These are phyloP conservation scores for Stylosanthes scabra DNA, from an alignment of 331 rosid genomes.

Conservation along the genomic window DNA sequence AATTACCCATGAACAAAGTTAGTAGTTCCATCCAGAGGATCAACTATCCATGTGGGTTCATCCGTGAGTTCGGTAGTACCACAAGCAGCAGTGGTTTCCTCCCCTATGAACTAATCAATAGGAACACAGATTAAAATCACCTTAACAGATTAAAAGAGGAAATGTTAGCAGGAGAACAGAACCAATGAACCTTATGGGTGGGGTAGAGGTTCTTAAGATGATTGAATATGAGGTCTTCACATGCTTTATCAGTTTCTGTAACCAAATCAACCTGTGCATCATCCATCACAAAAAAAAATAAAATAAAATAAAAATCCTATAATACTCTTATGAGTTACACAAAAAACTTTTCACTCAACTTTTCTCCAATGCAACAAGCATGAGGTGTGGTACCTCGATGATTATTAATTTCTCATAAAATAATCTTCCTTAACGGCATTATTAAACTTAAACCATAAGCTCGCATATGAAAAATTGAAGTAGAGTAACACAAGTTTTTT, in stretches of 20 bases:
- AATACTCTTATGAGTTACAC: conserved; percentile 2
- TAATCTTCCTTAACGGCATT: not conserved
- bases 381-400: not conserved
- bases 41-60: conserved; percentile 98
- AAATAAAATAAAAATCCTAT: not conserved
- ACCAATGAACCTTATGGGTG: conserved; percentile 74
- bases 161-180: conserved; percentile 24
- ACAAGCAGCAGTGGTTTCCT: conserved; percentile 93
- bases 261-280: conserved; percentile 90
- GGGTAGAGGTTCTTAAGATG: conserved; percentile 85
- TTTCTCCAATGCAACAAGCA: conserved; percentile 22
- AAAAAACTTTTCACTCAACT: not conserved
- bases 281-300: conserved; percentile 37
- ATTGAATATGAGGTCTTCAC: conserved; percentile 88
- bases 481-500: not conserved
- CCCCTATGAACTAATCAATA: conserved; percentile 81
- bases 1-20: conserved; percentile 96
- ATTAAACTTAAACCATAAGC: not conserved
- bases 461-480: not conserved
- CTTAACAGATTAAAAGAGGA: conserved; percentile 1
- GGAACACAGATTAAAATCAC: conserved; percentile 27
- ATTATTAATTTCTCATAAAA: not conserved
- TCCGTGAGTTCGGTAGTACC: conserved; percentile 87
- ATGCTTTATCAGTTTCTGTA: conserved; percentile 98
- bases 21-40: conserved; percentile 98